Evolutionary conservation across 2,329 filamentous ascomycete genomes (phyloP).

Genomic region (Coniella vitis): DNA sequence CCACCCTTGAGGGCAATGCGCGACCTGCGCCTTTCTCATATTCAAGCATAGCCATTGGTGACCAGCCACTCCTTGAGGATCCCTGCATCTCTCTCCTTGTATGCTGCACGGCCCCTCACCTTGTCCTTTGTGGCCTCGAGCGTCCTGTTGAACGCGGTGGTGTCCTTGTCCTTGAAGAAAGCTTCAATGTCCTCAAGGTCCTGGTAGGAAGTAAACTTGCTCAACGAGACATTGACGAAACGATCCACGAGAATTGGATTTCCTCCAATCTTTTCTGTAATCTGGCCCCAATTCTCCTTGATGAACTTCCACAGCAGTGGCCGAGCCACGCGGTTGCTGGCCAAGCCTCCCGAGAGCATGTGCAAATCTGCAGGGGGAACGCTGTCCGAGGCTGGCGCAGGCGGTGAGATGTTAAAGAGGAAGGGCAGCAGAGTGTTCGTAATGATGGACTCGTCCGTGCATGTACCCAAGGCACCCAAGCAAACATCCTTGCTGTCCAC

Average conservation of each 20-base stretch:
- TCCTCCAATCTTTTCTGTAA: slow-evolving; percentile 60
- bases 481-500: slow-evolving; percentile 89
- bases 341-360: slow-evolving; percentile 66
- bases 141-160: slow-evolving; percentile 76
- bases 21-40: not conserved
- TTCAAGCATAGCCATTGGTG: slow-evolving; percentile 35
- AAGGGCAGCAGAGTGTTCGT: slow-evolving; percentile 62
- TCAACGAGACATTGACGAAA: slow-evolving; percentile 72
- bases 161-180: slow-evolving; percentile 87
- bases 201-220: slow-evolving; percentile 67
- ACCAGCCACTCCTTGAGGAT: slow-evolving; percentile 73
- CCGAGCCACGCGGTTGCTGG: slow-evolving; percentile 67
- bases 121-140: slow-evolving; percentile 81
- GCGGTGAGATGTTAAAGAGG: slow-evolving; percentile 62
- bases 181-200: slow-evolving; percentile 67
- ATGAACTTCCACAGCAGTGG: slow-evolving; percentile 77
- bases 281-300: slow-evolving; percentile 71
- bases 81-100: slow-evolving; percentile 68
- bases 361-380: slow-evolving; percentile 86
- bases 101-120: slow-evolving; percentile 75
- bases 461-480: slow-evolving; percentile 67
- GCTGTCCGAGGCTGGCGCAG: slow-evolving; percentile 42
- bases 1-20: too few species aligned
- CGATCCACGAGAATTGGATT: slow-evolving; percentile 88
- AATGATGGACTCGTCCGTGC: slow-evolving; percentile 63